Conservation (phyloP, 2,329 filamentous ascomycete species). For the Zarea fungicola region DNA sequence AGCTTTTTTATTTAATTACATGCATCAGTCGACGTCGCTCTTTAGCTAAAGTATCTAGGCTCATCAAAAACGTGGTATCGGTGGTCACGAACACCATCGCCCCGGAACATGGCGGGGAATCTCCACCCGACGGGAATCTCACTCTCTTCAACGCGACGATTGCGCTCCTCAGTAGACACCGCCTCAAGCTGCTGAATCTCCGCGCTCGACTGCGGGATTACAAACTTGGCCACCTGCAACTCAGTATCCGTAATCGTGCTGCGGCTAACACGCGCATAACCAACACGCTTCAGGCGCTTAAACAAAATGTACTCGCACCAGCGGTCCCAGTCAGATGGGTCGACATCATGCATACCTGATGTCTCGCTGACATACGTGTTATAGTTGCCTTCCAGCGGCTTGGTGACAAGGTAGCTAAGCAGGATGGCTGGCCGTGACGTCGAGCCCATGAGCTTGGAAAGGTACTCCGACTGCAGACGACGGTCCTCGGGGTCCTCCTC, state of each 20-base stretch:
- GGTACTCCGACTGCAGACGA: conserved; percentile 77
- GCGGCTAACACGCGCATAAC: conserved; percentile 84
- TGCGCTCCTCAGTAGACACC: conserved; percentile 48
- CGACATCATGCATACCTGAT: conserved; percentile 94
- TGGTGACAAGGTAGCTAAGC: conserved; percentile 87
- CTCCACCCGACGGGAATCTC: conserved; percentile 71
- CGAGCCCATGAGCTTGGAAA: conserved; percentile 81
- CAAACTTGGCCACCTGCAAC: conserved; percentile 92
- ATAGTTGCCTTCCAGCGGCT: conserved; percentile 89
- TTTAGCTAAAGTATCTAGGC: conserved; percentile 62
- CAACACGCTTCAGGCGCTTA: conserved; percentile 78
- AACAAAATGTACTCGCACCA: conserved; percentile 99
- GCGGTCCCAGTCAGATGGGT: conserved; percentile 86
- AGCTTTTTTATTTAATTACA: no score
- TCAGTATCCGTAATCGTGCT: conserved; percentile 96
- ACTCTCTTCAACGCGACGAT: conserved; percentile 58
- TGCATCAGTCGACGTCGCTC: no score
- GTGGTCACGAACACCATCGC: conserved; percentile 82
- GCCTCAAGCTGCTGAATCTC: conserved; percentile 42
- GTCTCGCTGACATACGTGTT: conserved; percentile 84
- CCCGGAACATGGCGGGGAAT: conserved; percentile 81
- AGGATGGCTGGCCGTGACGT: conserved; percentile 76
- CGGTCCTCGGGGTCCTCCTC: conserved; percentile 94
- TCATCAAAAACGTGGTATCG: conserved; percentile 93
- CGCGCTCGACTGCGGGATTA: conserved; percentile 62